Conservation (phyloP, 139 green algal genomes). For the Volvox reticuliferus region DNA sequence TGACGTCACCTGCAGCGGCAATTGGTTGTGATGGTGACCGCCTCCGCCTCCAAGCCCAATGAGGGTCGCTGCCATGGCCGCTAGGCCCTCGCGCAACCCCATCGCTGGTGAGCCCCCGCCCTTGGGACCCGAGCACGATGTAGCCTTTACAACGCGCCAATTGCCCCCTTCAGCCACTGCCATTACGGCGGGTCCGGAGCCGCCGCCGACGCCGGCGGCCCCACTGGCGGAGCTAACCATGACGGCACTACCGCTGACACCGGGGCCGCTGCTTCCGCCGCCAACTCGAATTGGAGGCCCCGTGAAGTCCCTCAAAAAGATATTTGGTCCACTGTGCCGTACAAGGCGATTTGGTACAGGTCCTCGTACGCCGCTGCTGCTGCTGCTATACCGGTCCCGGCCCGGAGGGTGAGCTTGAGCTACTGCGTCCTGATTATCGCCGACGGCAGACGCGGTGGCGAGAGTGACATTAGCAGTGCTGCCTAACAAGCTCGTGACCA, state of each 20-base stretch:
- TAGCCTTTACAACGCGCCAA: not conserved
- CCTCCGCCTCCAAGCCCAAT: not conserved
- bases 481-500: too few relatives aligned
- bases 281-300: not conserved
- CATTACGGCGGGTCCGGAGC: not conserved
- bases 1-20: too few relatives aligned
- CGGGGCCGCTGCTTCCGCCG: slow-evolving; percentile 2
- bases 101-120: not conserved
- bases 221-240: not conserved
- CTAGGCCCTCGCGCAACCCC: not conserved
- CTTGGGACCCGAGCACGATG: not conserved
- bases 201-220: not conserved
- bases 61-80: not conserved
- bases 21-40: not conserved
- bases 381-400: not conserved
- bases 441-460: too few relatives aligned
- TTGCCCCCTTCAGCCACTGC: too few relatives aligned
- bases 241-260: not conserved
- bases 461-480: too few relatives aligned
- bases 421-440: too few relatives aligned
- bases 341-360: not conserved
- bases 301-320: not conserved
- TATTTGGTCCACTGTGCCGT: not conserved
- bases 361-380: not conserved
- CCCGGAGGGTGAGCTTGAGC: too few relatives aligned